These are phyloP conservation scores for Macrophomina phaseolina DNA, from an alignment of 2,329 filamentous ascomycete species.

Conservation along the genomic window DNA sequence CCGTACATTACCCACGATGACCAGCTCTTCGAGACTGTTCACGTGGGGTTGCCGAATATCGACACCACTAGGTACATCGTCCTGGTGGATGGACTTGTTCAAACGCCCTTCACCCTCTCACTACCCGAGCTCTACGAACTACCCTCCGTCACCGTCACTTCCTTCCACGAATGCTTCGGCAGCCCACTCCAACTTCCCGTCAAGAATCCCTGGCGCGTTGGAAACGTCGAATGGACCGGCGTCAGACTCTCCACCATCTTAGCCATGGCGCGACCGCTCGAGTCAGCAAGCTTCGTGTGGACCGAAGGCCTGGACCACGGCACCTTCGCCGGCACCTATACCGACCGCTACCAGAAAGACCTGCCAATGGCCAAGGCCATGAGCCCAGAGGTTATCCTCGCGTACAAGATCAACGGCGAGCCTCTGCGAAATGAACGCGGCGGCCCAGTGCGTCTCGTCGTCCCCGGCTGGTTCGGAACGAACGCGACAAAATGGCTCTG, in stretches of 20 bases:
- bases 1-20: constrained; percentile 36
- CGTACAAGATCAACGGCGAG: constrained; percentile 37
- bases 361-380: constrained; percentile 37
- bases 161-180: constrained; percentile 47
- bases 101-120: constrained; percentile 36
- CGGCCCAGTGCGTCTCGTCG: constrained; percentile 39
- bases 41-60: constrained; percentile 43
- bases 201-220: constrained; percentile 39
- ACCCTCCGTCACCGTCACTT: constrained; percentile 35
- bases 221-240: constrained; percentile 45
- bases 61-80: constrained; percentile 38
- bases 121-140: constrained; percentile 36
- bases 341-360: constrained; percentile 42
- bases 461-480: constrained; percentile 42
- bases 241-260: constrained; percentile 37
- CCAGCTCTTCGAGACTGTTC: constrained; percentile 45
- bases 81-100: constrained; percentile 40
- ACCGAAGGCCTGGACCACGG: constrained; percentile 40
- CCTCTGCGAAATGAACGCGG: constrained; percentile 35
- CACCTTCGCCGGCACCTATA: constrained; percentile 33
- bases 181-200: constrained; percentile 40
- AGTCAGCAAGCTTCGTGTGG: constrained; percentile 35
- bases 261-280: constrained; percentile 29
- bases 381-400: constrained; percentile 36
- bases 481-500: constrained; percentile 43